A percentile compares a stretch with the other conserved stretches of the same genome.
These are phyloP conservation scores for Dactylorhiza incarnata DNA, from an alignment of 106 monocot genomes.

Conservation along the genomic window DNA sequence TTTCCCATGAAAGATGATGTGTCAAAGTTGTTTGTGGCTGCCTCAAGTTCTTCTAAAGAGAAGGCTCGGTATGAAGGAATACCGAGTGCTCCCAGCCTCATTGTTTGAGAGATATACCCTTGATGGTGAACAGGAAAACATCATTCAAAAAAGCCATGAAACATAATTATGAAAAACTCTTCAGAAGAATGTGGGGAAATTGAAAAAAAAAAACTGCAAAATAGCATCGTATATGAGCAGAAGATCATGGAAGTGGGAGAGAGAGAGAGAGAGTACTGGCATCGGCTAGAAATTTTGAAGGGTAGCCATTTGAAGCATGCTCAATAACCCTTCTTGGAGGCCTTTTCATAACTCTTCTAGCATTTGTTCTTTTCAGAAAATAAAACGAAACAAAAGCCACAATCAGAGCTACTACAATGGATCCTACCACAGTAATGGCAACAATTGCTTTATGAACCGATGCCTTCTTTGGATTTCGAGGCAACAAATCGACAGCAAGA, in stretches of 20 bases:
- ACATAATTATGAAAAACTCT: no score
- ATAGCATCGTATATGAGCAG: background rate
- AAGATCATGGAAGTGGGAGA: background rate
- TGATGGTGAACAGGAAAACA: background rate
- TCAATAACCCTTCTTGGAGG: conserved; percentile 63
- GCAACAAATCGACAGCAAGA: conserved; percentile 73
- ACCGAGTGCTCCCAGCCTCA: conserved; percentile 86
- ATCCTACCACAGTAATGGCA: conserved; percentile 25
- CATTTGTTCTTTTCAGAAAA: conserved; percentile 23
- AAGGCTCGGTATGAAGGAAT: conserved; percentile 75
- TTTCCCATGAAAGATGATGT: conserved; percentile 72
- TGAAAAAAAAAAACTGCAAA: background rate
- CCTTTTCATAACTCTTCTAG: conserved; percentile 23
- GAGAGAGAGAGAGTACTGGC: conserved; percentile 60
- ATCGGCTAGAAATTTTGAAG: conserved; percentile 77
- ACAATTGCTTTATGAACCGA: conserved; percentile 24
- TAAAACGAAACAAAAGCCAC: conserved; percentile 30
- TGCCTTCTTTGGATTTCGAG: conserved; percentile 23
- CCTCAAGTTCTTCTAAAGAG: conserved; percentile 92
- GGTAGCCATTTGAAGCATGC: conserved; percentile 68
- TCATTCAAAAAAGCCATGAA: background rate
- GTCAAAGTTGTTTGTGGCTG: conserved; percentile 82
- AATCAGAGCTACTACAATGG: conserved; percentile 19
- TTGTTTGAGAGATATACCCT: conserved; percentile 94
- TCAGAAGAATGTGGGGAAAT: background rate